phyloP scores from a whole-genome alignment of 2,329 filamentous ascomycete species.

The Ceratocystis harringtonii region DNA sequence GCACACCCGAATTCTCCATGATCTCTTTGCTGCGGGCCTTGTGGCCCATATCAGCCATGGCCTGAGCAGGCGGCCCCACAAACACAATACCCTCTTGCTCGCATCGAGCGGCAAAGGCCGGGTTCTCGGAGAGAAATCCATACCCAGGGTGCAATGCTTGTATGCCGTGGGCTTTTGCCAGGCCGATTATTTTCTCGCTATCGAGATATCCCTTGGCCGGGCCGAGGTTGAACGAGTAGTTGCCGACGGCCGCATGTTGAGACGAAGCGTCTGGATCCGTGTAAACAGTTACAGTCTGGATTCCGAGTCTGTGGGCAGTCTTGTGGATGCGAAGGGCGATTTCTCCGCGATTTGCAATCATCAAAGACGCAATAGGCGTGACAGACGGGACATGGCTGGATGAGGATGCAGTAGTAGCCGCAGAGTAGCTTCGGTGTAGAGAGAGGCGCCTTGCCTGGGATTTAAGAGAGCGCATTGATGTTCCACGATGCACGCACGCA shows the following conservation, averaged over 20 bases:
- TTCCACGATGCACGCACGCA: neutral
- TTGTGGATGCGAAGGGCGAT: constrained; percentile 86
- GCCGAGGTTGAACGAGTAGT: constrained; percentile 71
- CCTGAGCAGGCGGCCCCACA: constrained; percentile 73
- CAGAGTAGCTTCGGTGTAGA: neutral
- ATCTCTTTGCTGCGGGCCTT: constrained; percentile 91
- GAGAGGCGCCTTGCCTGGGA: neutral
- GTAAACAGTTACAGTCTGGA: constrained; percentile 86
- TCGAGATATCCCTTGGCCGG: constrained; percentile 79
- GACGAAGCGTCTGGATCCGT: constrained; percentile 78
- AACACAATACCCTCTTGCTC: constrained; percentile 83
- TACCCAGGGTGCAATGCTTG: constrained; percentile 92
- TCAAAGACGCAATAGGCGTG: constrained; percentile 55
- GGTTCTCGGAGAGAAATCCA: constrained; percentile 90
- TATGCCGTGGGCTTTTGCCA: constrained; percentile 75
- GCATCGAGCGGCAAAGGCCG: constrained; percentile 75
- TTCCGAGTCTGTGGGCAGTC: constrained; percentile 76
- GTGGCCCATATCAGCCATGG: constrained; percentile 82
- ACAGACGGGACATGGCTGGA: neutral
- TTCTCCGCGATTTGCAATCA: constrained; percentile 94
- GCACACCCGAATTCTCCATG: constrained; percentile 88
- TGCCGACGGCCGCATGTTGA: constrained; percentile 77
- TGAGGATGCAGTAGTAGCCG: neutral
- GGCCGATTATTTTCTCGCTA: constrained; percentile 76
- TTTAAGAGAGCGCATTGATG: neutral